Percentiles rank a stretch among this genome's conserved stretches.
Evolutionary conservation across 176 grass and related monocot species (phyloP).

Genomic region (Oryza australiensis): DNA sequence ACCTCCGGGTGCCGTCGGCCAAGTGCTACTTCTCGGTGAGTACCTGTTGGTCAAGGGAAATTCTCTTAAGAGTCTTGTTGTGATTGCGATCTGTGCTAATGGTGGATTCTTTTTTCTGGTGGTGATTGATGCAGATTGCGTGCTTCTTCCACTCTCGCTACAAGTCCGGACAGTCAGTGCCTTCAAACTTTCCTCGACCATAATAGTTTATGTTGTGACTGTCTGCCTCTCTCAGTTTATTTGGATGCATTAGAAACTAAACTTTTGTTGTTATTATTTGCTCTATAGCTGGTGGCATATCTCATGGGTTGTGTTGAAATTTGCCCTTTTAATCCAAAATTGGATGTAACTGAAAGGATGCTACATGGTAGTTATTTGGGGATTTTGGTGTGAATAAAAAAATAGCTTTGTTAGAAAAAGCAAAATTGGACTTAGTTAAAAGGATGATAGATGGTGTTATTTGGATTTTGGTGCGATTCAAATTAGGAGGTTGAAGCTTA

Average conservation of each 20-base stretch:
- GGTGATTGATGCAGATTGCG: constrained; percentile 62
- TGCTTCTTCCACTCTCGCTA: constrained; percentile 94
- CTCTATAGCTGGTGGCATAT: neutral
- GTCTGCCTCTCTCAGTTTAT: neutral
- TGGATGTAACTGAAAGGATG: neutral
- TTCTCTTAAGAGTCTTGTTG: neutral
- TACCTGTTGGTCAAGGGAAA: neutral
- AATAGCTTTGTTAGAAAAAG: neutral
- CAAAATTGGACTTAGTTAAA: neutral
- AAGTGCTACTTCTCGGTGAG: constrained; percentile 97
- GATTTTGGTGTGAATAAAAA: no score
- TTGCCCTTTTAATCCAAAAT: neutral
- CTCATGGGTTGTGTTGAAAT: neutral
- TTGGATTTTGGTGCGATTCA: neutral
- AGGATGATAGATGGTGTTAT: neutral
- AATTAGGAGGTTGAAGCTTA: neutral
- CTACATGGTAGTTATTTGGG: neutral
- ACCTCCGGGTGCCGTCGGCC: constrained; percentile 91
- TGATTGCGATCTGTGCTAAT: neutral
- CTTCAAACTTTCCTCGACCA: neutral
- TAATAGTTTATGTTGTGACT: neutral
- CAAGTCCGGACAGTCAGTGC: constrained; percentile 65
- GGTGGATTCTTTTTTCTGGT: neutral
- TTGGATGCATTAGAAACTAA: neutral
- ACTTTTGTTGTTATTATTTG: neutral